A percentile compares a stretch with the other conserved stretches of the same genome.
Conservation (phyloP, 2,329 filamentous ascomycete genomes). For the Aspergillus ustus region DNA sequence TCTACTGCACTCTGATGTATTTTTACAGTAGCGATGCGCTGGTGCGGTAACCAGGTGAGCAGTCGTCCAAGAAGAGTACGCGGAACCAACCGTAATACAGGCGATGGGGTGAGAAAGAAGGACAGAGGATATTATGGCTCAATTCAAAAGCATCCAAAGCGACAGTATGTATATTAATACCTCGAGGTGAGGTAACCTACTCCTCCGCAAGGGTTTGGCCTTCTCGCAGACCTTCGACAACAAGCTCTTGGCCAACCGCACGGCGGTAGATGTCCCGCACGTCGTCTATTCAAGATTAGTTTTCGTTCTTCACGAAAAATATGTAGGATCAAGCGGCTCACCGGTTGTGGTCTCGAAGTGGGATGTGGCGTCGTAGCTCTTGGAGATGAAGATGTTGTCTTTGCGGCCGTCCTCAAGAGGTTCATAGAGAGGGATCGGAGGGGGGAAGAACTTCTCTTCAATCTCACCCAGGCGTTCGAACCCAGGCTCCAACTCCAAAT, state of each 20-base stretch:
- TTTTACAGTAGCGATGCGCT: background rate
- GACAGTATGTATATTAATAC: constrained; percentile 35
- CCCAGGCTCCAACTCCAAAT: constrained; percentile 90
- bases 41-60: background rate
- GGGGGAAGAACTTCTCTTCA: constrained; percentile 95
- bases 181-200: constrained; percentile 29
- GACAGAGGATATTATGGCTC: constrained; percentile 35
- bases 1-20: background rate
- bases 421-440: constrained; percentile 92
- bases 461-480: constrained; percentile 90
- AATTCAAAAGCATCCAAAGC: constrained; percentile 34
- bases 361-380: constrained; percentile 96
- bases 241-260: constrained; percentile 80
- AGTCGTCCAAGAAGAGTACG: constrained; percentile 8
- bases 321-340: constrained; percentile 37
- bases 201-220: constrained; percentile 54
- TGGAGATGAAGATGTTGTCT: constrained; percentile 96
- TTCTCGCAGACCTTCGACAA: constrained; percentile 85
- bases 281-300: constrained; percentile 67
- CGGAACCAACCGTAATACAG: constrained; percentile 22
- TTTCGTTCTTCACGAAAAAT: background rate
- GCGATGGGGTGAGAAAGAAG: constrained; percentile 22
- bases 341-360: constrained; percentile 91
- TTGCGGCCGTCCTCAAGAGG: constrained; percentile 79
- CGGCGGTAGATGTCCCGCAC: constrained; percentile 91